Percentiles rank a stretch among this genome's conserved stretches.
phyloP scores from a whole-genome alignment of 192 early-diverging fungal genomes.

The Gigaspora rosea region DNA sequence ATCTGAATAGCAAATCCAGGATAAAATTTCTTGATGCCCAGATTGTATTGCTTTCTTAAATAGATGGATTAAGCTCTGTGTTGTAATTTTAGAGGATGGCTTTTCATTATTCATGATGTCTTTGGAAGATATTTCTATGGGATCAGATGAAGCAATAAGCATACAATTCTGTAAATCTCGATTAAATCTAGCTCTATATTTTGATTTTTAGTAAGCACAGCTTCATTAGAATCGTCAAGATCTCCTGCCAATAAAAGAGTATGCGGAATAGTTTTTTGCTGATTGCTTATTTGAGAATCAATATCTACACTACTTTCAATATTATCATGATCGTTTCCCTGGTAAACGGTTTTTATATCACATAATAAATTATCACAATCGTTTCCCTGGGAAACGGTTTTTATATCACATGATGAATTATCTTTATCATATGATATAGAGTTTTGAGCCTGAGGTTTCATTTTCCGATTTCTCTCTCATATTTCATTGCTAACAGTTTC shows the following conservation, averaged over 20 bases:
- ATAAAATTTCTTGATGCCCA: slow-evolving; percentile 19
- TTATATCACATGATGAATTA: too few relatives aligned
- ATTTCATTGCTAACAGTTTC: neutral
- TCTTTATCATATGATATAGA: neutral
- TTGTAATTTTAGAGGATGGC: too few relatives aligned
- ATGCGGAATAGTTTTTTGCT: too few relatives aligned
- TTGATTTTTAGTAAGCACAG: slow-evolving; percentile 26
- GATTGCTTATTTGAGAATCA: neutral
- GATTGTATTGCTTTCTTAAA: slow-evolving; percentile 14
- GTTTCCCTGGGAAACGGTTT: too few relatives aligned
- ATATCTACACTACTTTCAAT: too few relatives aligned
- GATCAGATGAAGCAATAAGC: slow-evolving; percentile 1
- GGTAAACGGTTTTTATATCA: slow-evolving; percentile 11
- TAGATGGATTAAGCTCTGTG: slow-evolving; percentile 16
- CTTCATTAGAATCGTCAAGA: slow-evolving; percentile 24
- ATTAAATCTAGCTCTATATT: slow-evolving; percentile 22
- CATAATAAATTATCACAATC: too few relatives aligned
- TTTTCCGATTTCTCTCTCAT: neutral
- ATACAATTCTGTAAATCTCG: slow-evolving; percentile 19
- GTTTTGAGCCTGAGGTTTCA: neutral
- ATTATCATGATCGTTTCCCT: neutral
- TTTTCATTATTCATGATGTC: too few relatives aligned
- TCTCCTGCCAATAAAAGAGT: neutral
- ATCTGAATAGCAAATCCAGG: too few relatives aligned
- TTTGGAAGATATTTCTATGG: neutral